A percentile compares a stretch with the other conserved stretches of the same genome.
phyloP scores from a whole-genome alignment of 1,284 basidiomycete species.

The Ganoderma lucidum region DNA sequence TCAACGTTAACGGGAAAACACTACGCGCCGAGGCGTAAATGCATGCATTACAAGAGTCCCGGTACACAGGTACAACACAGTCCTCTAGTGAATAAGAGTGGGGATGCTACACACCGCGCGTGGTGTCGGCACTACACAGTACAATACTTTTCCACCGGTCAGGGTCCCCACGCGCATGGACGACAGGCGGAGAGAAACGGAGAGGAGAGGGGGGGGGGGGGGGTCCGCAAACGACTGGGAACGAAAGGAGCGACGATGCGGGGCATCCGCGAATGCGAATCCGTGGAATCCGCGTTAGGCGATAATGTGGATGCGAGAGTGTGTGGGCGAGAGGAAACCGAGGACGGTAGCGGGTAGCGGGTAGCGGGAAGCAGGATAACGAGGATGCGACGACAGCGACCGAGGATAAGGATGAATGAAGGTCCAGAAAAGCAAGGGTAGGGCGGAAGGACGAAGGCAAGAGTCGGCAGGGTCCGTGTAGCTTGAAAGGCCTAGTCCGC shows the following conservation, averaged over 20 bases:
- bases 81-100: constrained; percentile 17
- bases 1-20: constrained; percentile 56
- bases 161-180: background rate
- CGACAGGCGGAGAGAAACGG: background rate
- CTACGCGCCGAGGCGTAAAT: constrained; percentile 10
- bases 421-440: background rate
- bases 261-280: background rate
- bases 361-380: background rate
- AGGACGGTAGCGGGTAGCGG: background rate
- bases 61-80: constrained; percentile 20
- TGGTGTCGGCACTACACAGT: constrained; percentile 15
- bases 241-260: constrained; percentile 13
- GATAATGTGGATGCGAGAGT: background rate
- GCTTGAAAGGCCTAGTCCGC: constrained; percentile 3
- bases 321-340: background rate
- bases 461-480: background rate
- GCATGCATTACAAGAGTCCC: constrained; percentile 16
- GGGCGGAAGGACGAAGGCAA: background rate
- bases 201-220: background rate
- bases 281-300: background rate
- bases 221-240: background rate
- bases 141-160: constrained; percentile 20
- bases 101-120: constrained; percentile 10
- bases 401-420: background rate
- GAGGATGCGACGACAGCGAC: background rate